Percentiles rank a stretch among this genome's conserved stretches.
Evolutionary conservation across 2,329 filamentous ascomycete genomes (phyloP).

Genomic region (Diaporthe sp.): DNA sequence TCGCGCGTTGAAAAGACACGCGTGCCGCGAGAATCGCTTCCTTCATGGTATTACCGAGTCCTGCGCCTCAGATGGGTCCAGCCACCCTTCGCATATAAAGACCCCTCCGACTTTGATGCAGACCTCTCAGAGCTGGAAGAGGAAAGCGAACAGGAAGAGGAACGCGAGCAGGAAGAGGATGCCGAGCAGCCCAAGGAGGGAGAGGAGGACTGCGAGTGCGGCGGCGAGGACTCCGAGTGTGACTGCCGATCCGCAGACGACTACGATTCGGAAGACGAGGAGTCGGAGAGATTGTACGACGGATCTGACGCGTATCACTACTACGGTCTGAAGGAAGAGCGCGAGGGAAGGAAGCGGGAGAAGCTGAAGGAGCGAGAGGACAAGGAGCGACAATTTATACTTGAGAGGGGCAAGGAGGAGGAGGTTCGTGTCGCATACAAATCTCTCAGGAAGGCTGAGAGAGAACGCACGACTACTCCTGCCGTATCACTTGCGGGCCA

Average conservation of each 20-base stretch:
- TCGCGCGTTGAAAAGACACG: background rate
- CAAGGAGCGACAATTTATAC: background rate
- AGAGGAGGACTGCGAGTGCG: background rate
- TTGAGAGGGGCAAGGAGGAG: conserved; percentile 8
- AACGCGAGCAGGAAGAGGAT: background rate
- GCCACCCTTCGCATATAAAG: fast-evolving
- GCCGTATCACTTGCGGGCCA: background rate
- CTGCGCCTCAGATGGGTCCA: background rate
- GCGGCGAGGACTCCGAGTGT: background rate
- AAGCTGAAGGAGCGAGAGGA: background rate
- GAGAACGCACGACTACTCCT: background rate
- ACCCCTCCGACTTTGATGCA: background rate
- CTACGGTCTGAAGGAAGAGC: conserved; percentile 7
- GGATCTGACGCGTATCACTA: background rate
- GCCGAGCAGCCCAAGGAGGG: no score
- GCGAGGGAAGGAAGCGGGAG: background rate
- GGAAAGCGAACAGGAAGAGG: background rate
- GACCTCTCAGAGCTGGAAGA: background rate
- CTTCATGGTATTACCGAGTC: background rate
- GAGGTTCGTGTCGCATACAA: background rate
- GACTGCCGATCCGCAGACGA: background rate
- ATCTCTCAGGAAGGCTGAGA: background rate
- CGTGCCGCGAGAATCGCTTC: background rate
- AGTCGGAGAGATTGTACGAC: conserved; percentile 18
- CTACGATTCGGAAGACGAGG: background rate